Evolutionary conservation across 139 green algal genomes (phyloP).

Genomic region (Micromonas commoda): DNA sequence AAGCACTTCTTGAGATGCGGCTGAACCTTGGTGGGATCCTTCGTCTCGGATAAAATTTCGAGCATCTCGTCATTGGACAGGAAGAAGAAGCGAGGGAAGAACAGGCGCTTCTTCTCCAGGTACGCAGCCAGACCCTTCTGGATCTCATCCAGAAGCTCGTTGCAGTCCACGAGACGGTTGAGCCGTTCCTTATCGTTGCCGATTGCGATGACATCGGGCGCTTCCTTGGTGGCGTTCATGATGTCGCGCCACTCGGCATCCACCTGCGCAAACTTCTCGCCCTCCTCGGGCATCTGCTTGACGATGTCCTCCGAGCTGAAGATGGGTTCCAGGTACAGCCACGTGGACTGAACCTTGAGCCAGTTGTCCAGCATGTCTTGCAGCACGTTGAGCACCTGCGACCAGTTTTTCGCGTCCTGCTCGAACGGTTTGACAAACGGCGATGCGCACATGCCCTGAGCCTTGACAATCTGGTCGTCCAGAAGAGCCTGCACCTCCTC

Average conservation of each 20-base stretch:
- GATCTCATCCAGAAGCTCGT: conserved; percentile 67
- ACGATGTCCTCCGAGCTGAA: conserved; percentile 76
- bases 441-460: conserved; percentile 63
- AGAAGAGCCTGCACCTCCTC: conserved; percentile 71
- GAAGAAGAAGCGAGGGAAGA: conserved; percentile 59
- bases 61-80: conserved; percentile 53
- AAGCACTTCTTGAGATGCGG: conserved; percentile 64
- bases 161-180: conserved; percentile 34
- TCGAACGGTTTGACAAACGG: conserved; percentile 76
- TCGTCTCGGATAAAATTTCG: conserved; percentile 57
- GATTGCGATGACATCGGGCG: conserved; percentile 43
- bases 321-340: conserved; percentile 83
- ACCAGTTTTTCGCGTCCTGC: conserved; percentile 51
- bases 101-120: conserved; percentile 65
- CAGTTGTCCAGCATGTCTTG: conserved; percentile 79
- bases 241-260: conserved; percentile 46
- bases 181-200: conserved; percentile 40
- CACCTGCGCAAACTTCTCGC: conserved; percentile 68
- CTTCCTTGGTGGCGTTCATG: conserved; percentile 43
- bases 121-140: conserved; percentile 71
- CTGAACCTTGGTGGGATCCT: conserved; percentile 50
- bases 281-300: conserved; percentile 78
- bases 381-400: conserved; percentile 55
- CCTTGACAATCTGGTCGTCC: conserved; percentile 72
- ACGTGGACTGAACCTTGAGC: conserved; percentile 62